Evolutionary conservation across 352 stramenopile genomes (phyloP), one percentile per base, ranked within the genome.

Genomic region (Globisporangium heterothallicum): DNA sequence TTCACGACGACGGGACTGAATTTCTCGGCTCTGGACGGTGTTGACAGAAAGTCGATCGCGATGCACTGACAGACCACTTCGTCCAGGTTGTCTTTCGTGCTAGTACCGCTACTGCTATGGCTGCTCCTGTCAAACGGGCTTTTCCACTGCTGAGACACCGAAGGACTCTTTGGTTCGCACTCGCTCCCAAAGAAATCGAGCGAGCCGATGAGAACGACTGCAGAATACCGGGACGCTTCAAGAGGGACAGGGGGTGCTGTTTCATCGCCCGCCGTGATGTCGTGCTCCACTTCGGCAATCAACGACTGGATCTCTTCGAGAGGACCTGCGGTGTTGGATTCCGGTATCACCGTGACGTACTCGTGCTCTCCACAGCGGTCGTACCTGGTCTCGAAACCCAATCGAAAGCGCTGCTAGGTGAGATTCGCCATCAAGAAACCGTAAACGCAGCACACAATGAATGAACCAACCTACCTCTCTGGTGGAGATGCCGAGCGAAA

Each of bases 21-120:
- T 25, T 50, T 55, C 19, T 70, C 63, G 6, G 42, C 19, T 19
- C 61, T 70, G 13, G 45, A 21, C 10, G 74, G 72, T 5, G 70
- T 87, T n/a, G 70, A 74, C 10, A 84, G 54, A 22, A 87, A 83
- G 49, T 87, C 74, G 21, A 87, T 64, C 2, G 74, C 72, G 8
- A 80, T 34, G 42, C 64, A 84, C 44, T 83, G 69, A 40, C 56
- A 78, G 4, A 82, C 14, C 10, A 72, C 65, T 14, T 72, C 58
- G 27, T 68, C 70, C 26, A 1, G n/a, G n/a, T n/a, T n/a, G n/a
- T n/a, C n/a, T n/a, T n/a, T n/a, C n/a, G n/a, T n/a, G n/a, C n/a
- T n/a, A n/a, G n/a, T 6, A 30, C 26, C 22, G 6, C 14, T 48
- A 6, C 49, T 26, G 36, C n/a, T 52, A 13, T 26, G n/a, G 40